Evolutionary conservation across 441 rosid species (phyloP), one percentile per base, ranked within the genome.

Genomic region (Eutrema salsugineum): DNA sequence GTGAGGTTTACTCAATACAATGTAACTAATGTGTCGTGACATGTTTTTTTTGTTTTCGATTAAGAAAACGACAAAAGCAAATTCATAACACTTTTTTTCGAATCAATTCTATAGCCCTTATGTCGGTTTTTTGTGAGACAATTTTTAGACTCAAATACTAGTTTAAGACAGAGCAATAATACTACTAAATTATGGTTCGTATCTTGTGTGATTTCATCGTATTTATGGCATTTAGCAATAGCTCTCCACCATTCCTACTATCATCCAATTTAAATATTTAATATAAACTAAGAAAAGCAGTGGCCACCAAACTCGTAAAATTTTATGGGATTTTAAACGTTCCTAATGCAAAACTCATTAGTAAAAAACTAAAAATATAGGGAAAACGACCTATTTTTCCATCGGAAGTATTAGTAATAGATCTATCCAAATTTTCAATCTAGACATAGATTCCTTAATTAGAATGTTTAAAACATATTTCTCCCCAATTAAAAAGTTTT

Each of bases 61-160:
- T 56, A 15, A 12, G 38, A 65, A 57, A 73, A 48, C 72, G 77
- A 66, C 77, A 73, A 57, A 33, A 57, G 15, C 14, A n/a, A 38
- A 19, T 65, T 46, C 11, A 36, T 38, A 38, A 33, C 36, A 22
- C 8, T 32, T 40, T 40, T 30, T 62, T 32, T 53, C 33, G 51
- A 46, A 65, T 73, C 71, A 65, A 30, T 56, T 27, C 35, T 51
- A 65, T 48, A 57, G 40, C 60, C 22, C 71, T 65, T 48, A 2
- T 73, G 77, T 73, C 61, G 77, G 71, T 58, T 28, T 38, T 57
- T 58, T 19, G 66, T 48, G 58, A 8, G 64, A 66, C 66, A 73
- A 15, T 6, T 28, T 57, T 32, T 5, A 8, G 46, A 65, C 56
- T 48, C 51, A 48, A 36, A 33, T 27, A 59, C 36, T 44, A 17